phyloP scores from a whole-genome alignment of 2,329 filamentous ascomycete genomes.

The Gnomoniopsis sp. region DNA sequence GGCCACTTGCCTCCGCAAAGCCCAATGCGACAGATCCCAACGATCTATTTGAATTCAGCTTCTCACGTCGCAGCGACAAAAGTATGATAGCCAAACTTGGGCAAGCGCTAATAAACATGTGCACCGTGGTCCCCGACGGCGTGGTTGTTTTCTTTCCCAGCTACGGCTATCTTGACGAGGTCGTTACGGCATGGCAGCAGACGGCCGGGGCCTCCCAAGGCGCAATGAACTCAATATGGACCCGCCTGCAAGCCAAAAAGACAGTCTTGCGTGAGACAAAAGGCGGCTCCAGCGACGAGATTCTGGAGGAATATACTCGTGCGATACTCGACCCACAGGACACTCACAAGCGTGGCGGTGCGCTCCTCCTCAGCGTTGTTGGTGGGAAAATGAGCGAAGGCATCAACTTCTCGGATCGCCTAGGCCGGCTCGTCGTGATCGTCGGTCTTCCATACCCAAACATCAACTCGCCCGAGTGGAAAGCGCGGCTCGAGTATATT shows the following conservation, averaged over 20 bases:
- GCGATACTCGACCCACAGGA: conserved; percentile 48
- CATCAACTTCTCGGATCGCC: conserved; percentile 92
- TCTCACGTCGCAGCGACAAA: conserved; percentile 67
- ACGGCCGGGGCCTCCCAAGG: conserved; percentile 23
- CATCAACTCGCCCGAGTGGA: conserved; percentile 85
- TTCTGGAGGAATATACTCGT: conserved; percentile 69
- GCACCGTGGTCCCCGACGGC: conserved; percentile 76
- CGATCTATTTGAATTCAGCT: conserved; percentile 76
- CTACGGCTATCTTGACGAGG: conserved; percentile 82
- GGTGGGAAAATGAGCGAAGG: conserved; percentile 95
- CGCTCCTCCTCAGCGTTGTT: conserved; percentile 82
- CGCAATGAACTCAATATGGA: conserved; percentile 52
- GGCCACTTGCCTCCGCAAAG: conserved; percentile 55
- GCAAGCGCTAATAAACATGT: conserved; percentile 66
- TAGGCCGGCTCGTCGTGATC: conserved; percentile 88
- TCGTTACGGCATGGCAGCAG: conserved; percentile 65
- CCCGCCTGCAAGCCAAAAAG: conserved; percentile 56
- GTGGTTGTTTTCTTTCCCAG: conserved; percentile 95
- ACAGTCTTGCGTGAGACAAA: conserved; percentile 58
- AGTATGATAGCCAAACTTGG: conserved; percentile 74
- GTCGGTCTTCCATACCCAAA: conserved; percentile 93
- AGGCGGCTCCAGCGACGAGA: conserved; percentile 59
- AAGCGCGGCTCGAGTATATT: conserved; percentile 84
- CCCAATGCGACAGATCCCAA: conserved; percentile 36
- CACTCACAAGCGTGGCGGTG: conserved; percentile 49